Base-by-base conservation (phyloP, 768 basidiomycete species). In the Trametes maxima region DNA sequence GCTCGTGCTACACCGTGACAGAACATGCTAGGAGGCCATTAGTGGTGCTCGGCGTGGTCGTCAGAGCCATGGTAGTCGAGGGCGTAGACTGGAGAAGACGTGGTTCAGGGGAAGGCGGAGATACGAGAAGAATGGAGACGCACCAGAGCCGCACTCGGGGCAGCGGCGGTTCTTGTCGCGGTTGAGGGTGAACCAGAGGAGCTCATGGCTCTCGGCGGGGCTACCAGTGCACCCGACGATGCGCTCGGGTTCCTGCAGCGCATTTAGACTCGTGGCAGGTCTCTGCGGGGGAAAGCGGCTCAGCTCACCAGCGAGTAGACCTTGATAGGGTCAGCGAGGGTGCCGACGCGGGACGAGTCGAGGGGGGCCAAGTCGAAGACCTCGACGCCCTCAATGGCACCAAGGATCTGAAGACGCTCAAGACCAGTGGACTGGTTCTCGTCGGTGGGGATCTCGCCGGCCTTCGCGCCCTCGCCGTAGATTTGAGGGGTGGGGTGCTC, bases 171-270 rank as follows among this genome's bases (percentile, higher is more conserved):
- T 79, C 75, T 87, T 85, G 69, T 89, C 81, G 68, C 85, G 81
- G 61, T 75, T 80, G 68, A 91, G 65, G 62, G 72, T 82, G 74
- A 94, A 86, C 95, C 95, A 98, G 68, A 87, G 80, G 55, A 95
- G 82, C 69, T 98, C 94, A 77, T 98, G 96, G 36, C 94, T 95
- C 76, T 98, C 96, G 46, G 90, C 92, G 11, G 96, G 96, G 70
- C 83, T 87, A 54, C 96, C 96, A 43, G 96, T 95, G 82, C 95
- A 98, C 47, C 96, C 96, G 72, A 98, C 79, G 57, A 92, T 84
- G 62, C 96, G 93, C 64, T 88, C 85, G 39, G 83, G 78, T 65
- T 90, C 90, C 94, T 95, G 59, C 42, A 62, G 39, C 60, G 55
- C 46, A 36, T 55, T 64, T 35, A 62, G 60, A 51, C 22, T 7